phyloP scores from a whole-genome alignment of 805 yeast genomes.

The Helenozyma baotianmanensis region DNA sequence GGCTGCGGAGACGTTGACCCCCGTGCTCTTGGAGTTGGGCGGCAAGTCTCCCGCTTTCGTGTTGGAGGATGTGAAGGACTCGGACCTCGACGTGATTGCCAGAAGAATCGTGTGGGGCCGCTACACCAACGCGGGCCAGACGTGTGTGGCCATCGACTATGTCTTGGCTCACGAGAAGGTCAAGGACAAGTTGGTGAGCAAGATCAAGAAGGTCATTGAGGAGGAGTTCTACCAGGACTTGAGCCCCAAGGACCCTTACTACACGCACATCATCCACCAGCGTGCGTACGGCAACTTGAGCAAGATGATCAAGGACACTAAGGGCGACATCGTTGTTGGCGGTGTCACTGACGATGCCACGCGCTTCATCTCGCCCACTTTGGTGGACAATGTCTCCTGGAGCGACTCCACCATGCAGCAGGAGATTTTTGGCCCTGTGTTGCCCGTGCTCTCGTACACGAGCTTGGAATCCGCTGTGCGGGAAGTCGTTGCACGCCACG shows the following conservation, averaged over 20 bases:
- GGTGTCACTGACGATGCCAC: slow-evolving; percentile 38
- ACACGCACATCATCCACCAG: slow-evolving; percentile 58
- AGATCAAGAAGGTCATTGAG: slow-evolving; percentile 35
- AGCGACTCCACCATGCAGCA: slow-evolving; percentile 67
- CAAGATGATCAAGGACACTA: slow-evolving; percentile 42
- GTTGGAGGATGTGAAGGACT: slow-evolving; percentile 43
- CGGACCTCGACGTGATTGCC: slow-evolving; percentile 42
- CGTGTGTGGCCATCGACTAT: slow-evolving; percentile 89
- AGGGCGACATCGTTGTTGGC: slow-evolving; percentile 50
- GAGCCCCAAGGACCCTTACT: slow-evolving; percentile 22
- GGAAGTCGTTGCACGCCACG: slow-evolving; percentile 45
- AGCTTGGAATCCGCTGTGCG: slow-evolving; percentile 42
- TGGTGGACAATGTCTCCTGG: slow-evolving; percentile 59
- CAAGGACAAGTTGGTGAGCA: slow-evolving; percentile 47
- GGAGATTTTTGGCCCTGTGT: slow-evolving; percentile 82
- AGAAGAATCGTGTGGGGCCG: slow-evolving; percentile 75
- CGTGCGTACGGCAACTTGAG: slow-evolving; percentile 47
- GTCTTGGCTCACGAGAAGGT: slow-evolving; percentile 58
- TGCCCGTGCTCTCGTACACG: slow-evolving; percentile 63
- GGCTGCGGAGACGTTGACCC: slow-evolving; percentile 84
- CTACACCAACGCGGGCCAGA: slow-evolving; percentile 80
- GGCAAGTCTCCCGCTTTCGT: slow-evolving; percentile 88
- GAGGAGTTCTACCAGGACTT: slow-evolving; percentile 44
- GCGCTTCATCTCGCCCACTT: slow-evolving; percentile 66
- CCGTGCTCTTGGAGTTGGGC: slow-evolving; percentile 78